Conservation (phyloP, 78 protist genomes). For the Polysphondylium violaceum region DNA sequence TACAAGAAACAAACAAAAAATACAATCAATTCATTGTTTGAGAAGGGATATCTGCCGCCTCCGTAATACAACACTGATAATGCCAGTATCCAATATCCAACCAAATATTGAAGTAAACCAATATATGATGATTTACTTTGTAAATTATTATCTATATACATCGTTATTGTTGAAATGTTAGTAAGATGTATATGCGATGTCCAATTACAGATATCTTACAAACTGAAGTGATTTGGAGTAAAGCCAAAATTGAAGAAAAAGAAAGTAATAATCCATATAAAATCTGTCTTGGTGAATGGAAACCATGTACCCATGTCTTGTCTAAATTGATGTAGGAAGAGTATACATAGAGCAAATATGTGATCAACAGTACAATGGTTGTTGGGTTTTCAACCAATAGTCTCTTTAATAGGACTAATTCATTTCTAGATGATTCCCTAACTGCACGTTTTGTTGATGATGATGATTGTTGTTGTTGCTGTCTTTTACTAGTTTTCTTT, state of each 20-base stretch:
- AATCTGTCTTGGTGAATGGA: conserved; percentile 56
- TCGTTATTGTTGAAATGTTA: not conserved
- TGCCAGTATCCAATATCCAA: not conserved
- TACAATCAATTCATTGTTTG: not conserved
- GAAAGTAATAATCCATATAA: conserved; percentile 45
- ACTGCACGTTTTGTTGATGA: not conserved
- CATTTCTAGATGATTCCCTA: conserved; percentile 3
- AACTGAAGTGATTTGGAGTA: conserved; percentile 29
- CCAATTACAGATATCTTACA: not conserved
- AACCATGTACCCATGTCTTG: conserved; percentile 50
- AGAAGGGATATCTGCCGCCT: not conserved
- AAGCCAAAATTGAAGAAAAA: conserved; percentile 18
- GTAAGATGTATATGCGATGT: not conserved
- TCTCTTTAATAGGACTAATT: conserved; percentile 2
- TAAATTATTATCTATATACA: conserved; percentile 11
- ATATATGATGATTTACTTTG: conserved; percentile 22
- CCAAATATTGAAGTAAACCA: not conserved
- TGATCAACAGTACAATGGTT: not conserved
- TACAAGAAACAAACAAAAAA: not conserved
- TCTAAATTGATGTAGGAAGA: conserved; percentile 10
- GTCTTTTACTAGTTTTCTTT: not conserved
- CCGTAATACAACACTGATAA: not conserved
- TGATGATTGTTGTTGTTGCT: not conserved
- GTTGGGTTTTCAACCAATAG: not conserved
- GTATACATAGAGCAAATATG: conserved; percentile 10